Conservation (phyloP, 2,329 filamentous ascomycete genomes). For the Claviceps purpurea region DNA sequence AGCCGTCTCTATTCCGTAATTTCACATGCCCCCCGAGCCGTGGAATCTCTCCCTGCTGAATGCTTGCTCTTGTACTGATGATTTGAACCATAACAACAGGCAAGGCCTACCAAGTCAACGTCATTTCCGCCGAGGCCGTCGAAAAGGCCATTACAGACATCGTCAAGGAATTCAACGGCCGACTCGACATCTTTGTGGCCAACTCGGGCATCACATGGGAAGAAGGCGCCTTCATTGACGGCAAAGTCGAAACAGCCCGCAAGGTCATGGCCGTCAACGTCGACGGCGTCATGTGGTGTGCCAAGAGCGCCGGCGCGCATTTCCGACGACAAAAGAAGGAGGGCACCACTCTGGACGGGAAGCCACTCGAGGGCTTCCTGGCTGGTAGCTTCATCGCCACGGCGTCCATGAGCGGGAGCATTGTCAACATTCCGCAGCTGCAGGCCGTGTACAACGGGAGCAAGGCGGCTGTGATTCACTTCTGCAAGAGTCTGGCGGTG, state of each 20-base stretch:
- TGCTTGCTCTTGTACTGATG: neutral
- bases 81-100: constrained; percentile 1
- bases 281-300: constrained; percentile 67
- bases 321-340: constrained; percentile 59
- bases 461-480: constrained; percentile 50
- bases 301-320: constrained; percentile 53
- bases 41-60: neutral
- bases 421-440: constrained; percentile 64
- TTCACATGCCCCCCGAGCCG: neutral
- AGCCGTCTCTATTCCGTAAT: neutral
- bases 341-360: constrained; percentile 48
- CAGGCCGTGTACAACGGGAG: constrained; percentile 63
- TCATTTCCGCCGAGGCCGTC: constrained; percentile 39
- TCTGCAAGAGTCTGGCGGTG: constrained; percentile 55
- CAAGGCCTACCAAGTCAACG: constrained; percentile 42
- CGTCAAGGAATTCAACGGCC: constrained; percentile 55
- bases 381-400: constrained; percentile 65
- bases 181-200: constrained; percentile 66
- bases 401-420: constrained; percentile 64
- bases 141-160: constrained; percentile 36
- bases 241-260: constrained; percentile 48
- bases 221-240: constrained; percentile 53
- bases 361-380: constrained; percentile 44
- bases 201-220: constrained; percentile 68
- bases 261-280: constrained; percentile 59